Conservation (phyloP, 1,284 basidiomycete genomes). For the Coniophora puteana region DNA sequence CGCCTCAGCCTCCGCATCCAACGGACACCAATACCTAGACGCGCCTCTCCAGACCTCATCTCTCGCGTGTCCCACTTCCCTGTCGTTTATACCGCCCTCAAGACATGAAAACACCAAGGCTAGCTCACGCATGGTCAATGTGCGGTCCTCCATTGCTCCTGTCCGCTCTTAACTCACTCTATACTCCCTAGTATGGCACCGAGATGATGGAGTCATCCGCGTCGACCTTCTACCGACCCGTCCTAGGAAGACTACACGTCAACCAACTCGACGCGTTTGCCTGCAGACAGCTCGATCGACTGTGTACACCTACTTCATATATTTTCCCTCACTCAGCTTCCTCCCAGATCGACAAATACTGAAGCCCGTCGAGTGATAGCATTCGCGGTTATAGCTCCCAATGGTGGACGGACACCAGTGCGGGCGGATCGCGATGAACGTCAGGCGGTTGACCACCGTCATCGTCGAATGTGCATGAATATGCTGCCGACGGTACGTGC, state of each 20-base stretch:
- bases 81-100: constrained; percentile 42
- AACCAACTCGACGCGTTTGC: constrained; percentile 90
- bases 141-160: constrained; percentile 8
- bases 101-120: constrained; percentile 50
- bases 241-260: constrained; percentile 74
- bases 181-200: constrained; percentile 75
- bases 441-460: too few relatives aligned
- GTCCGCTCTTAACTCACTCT: constrained; percentile 4
- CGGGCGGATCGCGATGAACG: too few relatives aligned
- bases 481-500: too few relatives aligned
- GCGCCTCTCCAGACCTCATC: constrained; percentile 31
- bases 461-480: too few relatives aligned
- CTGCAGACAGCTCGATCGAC: constrained; percentile 78
- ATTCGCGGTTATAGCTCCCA: too few relatives aligned
- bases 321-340: too few relatives aligned
- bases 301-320: too few relatives aligned
- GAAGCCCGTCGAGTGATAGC: too few relatives aligned
- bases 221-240: constrained; percentile 80
- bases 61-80: constrained; percentile 41
- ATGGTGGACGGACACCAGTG: too few relatives aligned
- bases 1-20: constrained; percentile 11
- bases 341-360: too few relatives aligned
- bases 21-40: constrained; percentile 17
- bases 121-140: constrained; percentile 49
- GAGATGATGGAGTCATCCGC: constrained; percentile 86